Percentiles rank a stretch among this genome's conserved stretches.
Evolutionary conservation across 78 protist species (phyloP).

Genomic region (Monocercomonoides exilis): DNA sequence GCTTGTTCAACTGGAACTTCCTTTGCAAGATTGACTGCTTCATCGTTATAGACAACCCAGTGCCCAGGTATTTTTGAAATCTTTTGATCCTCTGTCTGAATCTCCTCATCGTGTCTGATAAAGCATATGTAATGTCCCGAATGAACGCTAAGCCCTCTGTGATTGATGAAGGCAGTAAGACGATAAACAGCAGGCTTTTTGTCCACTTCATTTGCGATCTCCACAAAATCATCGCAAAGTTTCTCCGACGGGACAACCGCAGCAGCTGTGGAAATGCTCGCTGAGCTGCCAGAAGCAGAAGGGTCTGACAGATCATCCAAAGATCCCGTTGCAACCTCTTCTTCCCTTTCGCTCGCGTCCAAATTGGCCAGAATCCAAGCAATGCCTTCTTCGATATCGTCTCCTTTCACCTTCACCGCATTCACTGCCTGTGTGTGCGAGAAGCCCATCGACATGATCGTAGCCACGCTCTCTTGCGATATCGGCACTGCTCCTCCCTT

Average conservation of each 20-base stretch:
- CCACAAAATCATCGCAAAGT: neutral
- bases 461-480: no score
- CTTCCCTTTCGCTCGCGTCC: neutral
- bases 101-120: neutral
- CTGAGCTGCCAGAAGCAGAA: neutral
- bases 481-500: neutral
- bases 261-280: neutral
- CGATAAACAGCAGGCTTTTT: neutral
- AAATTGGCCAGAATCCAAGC: neutral
- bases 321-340: no score
- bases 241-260: neutral
- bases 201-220: neutral
- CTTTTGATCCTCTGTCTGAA: no score
- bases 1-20: neutral
- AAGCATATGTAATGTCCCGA: constrained; percentile 23
- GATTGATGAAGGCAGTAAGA: neutral
- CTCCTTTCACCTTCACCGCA: neutral
- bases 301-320: no score
- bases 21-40: neutral
- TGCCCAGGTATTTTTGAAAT: no score
- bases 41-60: neutral
- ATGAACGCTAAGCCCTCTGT: constrained; percentile 22
- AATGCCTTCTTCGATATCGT: neutral
- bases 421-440: neutral
- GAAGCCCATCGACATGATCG: neutral